Conservation (phyloP, 2,329 filamentous ascomycete genomes). For the Fusarium sp. region DNA sequence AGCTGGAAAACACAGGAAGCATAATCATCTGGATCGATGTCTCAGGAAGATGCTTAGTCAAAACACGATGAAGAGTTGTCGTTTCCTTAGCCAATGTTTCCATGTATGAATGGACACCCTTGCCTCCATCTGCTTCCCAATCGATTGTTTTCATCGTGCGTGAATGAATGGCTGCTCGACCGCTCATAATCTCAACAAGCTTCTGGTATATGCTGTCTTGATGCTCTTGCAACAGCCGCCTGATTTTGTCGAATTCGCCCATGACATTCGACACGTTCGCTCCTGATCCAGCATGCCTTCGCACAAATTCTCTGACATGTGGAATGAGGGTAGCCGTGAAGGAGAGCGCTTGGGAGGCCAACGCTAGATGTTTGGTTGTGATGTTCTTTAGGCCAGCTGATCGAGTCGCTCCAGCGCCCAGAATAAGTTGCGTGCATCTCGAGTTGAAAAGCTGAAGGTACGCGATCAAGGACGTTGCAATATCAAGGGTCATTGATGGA, state of each 20-base stretch:
- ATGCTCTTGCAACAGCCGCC: conserved; percentile 86
- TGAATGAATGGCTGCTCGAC: conserved; percentile 77
- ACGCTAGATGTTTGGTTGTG: conserved; percentile 91
- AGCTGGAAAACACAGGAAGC: conserved; percentile 83
- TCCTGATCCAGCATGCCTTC: conserved; percentile 73
- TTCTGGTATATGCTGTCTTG: conserved; percentile 93
- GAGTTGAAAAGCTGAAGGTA: conserved; percentile 96
- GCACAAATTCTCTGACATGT: conserved; percentile 90
- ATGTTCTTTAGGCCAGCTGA: conserved; percentile 95
- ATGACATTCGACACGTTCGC: conserved; percentile 69
- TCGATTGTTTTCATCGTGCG: conserved; percentile 78
- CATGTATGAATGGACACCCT: conserved; percentile 76
- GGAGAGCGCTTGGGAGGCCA: conserved; percentile 87
- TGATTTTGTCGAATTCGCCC: conserved; percentile 89
- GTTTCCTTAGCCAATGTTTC: conserved; percentile 90
- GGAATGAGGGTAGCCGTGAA: conserved; percentile 90
- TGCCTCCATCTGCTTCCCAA: conserved; percentile 70
- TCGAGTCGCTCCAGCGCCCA: conserved; percentile 90
- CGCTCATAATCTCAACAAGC: conserved; percentile 90
- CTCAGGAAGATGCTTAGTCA: conserved; percentile 84
- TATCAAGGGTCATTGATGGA: conserved; percentile 87
- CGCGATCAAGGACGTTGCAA: conserved; percentile 81
- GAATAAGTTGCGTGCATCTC: conserved; percentile 92
- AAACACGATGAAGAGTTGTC: conserved; percentile 81
- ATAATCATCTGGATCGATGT: conserved; percentile 84